phyloP scores from a whole-genome alignment of 495 filamentous ascomycete genomes.

The Penicillium salamii region DNA sequence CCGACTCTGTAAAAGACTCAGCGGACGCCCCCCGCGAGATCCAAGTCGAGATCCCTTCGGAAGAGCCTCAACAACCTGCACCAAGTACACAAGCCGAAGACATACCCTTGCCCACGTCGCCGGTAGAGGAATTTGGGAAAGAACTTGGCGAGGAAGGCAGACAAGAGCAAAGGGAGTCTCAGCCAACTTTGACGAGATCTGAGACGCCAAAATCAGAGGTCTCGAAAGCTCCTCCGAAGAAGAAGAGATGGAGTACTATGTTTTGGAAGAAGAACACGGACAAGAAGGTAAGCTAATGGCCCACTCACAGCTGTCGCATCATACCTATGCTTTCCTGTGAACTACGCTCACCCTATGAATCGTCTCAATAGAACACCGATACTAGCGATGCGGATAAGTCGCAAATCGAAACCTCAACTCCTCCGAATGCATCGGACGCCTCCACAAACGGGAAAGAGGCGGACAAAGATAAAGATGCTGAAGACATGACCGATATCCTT shows the following conservation, averaged over 20 bases:
- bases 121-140: constrained; percentile 37
- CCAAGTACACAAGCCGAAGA: constrained; percentile 26
- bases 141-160: constrained; percentile 34
- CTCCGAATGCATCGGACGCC: constrained; percentile 13
- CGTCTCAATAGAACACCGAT: constrained; percentile 7
- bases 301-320: background rate
- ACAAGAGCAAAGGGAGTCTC: constrained; percentile 20
- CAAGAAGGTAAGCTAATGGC: constrained; percentile 33
- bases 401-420: constrained; percentile 2
- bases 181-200: constrained; percentile 18
- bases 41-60: background rate
- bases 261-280: constrained; percentile 39
- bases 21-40: constrained; percentile 4
- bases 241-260: constrained; percentile 43
- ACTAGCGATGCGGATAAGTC: background rate
- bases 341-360: no score
- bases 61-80: constrained; percentile 5
- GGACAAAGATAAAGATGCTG: constrained; percentile 64
- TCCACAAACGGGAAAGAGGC: constrained; percentile 34
- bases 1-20: constrained; percentile 12
- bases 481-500: constrained; percentile 73
- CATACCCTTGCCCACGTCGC: constrained; percentile 38
- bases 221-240: constrained; percentile 34
- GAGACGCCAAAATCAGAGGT: constrained; percentile 14
- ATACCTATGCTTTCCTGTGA: background rate